Evolutionary conservation across 495 filamentous ascomycete genomes (phyloP), one percentile per base, ranked within the genome.

Genomic region (Annulohypoxylon stygium): DNA sequence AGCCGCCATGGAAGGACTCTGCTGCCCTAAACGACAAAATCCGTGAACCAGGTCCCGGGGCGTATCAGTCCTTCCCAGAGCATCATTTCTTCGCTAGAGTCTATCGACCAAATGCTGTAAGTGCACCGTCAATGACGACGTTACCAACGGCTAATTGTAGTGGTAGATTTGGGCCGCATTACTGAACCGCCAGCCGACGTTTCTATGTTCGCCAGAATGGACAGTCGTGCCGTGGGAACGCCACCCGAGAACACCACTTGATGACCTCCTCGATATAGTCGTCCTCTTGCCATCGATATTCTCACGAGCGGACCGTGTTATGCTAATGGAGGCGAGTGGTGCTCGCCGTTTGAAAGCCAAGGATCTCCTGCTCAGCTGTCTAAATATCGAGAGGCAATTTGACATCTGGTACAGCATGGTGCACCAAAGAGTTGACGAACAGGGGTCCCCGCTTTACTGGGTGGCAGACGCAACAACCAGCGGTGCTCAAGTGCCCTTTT

Each of bases 61-160:
- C 65, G 36, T 85, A 84, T 26, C 80, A 78, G 23, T 65, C 70
- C 0, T 86, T 86, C 54, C 84, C 84, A 3, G 75, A 78, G 8
- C 84, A 86, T 65, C 83, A 86, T 71, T 86, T 85, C 67, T 85
- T 85, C 55, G 82, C 79, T 23, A 80, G 84, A 1, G 79, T 85
- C 20, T 86, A 83, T 47, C 81, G 83, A 7, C 83, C 77, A 39
- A 81, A 69, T 43, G 83, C 81, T 30, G 84, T 82, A 71, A 69
- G 83, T 78, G 20, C 1, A 18, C 37, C 47, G 1, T 30, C 8
- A 7, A 7, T 4, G 10, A 14, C 2, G 10, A 39, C 10, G 37
- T 20, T 7, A n/a, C n/a, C 16, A 34, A 41, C 2, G 12, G 11
- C 78, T 79, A 63, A 78, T 69, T 0, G 2, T 37, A n/a, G 16